Percentiles rank a stretch among this genome's conserved stretches.
Evolutionary conservation across 2,329 filamentous ascomycete species (phyloP).

Genomic region (Ophiostoma fasciatum): DNA sequence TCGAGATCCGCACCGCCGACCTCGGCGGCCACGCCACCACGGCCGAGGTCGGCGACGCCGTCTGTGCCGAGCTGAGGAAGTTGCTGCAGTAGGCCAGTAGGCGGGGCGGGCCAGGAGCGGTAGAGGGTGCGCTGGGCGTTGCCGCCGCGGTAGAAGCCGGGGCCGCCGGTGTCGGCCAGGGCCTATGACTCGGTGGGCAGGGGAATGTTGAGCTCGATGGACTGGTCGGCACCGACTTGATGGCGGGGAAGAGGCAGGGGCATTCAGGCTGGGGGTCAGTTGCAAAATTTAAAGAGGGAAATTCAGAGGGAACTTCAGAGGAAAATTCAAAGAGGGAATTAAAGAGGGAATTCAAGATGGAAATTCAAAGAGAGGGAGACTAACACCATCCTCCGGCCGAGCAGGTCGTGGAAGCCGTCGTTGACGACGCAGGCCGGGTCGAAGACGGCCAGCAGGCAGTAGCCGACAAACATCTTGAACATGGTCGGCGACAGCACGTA

Average conservation of each 20-base stretch:
- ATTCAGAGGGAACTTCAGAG: too few relatives aligned
- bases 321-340: too few relatives aligned
- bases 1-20: constrained; percentile 31
- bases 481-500: constrained; percentile 32
- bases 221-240: constrained; percentile 34
- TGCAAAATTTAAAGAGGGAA: too few relatives aligned
- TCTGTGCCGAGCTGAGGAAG: constrained; percentile 7
- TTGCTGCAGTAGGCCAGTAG: constrained; percentile 3
- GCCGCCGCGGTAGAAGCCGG: constrained; percentile 31
- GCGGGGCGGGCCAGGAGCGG: too few relatives aligned
- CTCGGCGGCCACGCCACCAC: constrained; percentile 12
- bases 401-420: constrained; percentile 33
- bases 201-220: constrained; percentile 31
- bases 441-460: constrained; percentile 30
- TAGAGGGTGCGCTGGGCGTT: constrained; percentile 33
- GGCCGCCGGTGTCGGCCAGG: constrained; percentile 30
- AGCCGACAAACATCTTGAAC: constrained; percentile 36
- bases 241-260: constrained; percentile 34
- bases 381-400: constrained; percentile 27
- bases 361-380: not conserved
- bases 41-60: constrained; percentile 11
- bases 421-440: constrained; percentile 33
- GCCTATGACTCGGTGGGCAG: constrained; percentile 32
- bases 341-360: too few relatives aligned
- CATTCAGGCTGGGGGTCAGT: constrained; percentile 28